These are phyloP conservation scores for Trichoderma brevicompactum DNA, from an alignment of 2,329 filamentous ascomycete genomes.

Conservation along the genomic window DNA sequence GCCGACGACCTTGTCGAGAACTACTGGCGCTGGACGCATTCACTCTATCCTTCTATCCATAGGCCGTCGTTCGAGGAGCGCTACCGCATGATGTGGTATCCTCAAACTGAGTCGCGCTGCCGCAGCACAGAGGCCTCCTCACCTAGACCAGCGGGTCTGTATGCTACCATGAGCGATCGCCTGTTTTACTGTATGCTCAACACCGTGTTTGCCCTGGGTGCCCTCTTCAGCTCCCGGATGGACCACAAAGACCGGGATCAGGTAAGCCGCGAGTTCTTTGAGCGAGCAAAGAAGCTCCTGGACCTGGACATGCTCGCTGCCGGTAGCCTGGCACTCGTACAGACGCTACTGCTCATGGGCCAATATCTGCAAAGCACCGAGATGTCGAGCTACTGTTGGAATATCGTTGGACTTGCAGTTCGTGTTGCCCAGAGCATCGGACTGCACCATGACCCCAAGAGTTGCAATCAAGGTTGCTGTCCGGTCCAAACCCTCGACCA, in stretches of 20 bases:
- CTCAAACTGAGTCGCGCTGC: background rate
- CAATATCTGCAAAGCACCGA: conserved; percentile 10
- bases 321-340: background rate
- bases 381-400: conserved; percentile 6
- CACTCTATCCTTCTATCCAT: conserved; percentile 1
- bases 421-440: background rate
- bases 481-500: background rate
- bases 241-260: background rate
- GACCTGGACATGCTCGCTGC: background rate
- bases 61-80: conserved; percentile 5
- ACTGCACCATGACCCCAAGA: background rate
- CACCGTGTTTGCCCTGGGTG: conserved; percentile 7
- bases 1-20: background rate
- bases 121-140: background rate
- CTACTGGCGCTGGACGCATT: conserved; percentile 5
- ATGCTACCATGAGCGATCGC: background rate
- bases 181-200: conserved; percentile 15
- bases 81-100: conserved; percentile 2
- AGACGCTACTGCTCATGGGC: conserved; percentile 1
- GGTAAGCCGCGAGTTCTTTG: background rate
- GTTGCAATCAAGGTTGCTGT: background rate
- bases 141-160: background rate
- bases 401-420: conserved; percentile 7
- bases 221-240: background rate
- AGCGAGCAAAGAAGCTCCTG: conserved; percentile 7